Conservation (phyloP, 73 alveolate species). For the Paramecium caudatum region DNA sequence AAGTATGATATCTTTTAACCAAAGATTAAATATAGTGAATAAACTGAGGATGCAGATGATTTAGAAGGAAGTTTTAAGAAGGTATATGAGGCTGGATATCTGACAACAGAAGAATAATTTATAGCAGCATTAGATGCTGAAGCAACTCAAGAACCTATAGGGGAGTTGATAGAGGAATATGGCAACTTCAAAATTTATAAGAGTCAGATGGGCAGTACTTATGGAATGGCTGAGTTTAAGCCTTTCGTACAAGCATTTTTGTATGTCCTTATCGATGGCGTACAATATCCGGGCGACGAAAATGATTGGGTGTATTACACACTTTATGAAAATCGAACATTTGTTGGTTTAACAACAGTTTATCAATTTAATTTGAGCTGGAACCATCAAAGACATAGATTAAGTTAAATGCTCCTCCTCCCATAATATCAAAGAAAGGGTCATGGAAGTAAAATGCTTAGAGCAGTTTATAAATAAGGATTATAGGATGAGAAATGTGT, state of each 20-base stretch:
- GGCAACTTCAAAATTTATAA: conserved; percentile 24
- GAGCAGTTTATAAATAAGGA: not conserved
- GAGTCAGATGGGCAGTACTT: not conserved
- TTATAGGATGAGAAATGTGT: conserved; percentile 15
- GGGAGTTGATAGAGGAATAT: conserved; percentile 16
- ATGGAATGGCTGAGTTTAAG: conserved; percentile 10
- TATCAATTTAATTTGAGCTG: conserved; percentile 21
- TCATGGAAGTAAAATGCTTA: conserved; percentile 34
- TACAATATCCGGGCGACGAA: conserved; percentile 28
- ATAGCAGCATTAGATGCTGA: not conserved
- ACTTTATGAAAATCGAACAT: not conserved
- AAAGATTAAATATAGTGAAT: conserved; percentile 49
- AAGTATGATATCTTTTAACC: not conserved
- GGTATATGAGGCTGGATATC: conserved; percentile 40
- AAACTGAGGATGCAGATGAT: conserved; percentile 59
- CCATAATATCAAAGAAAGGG: conserved; percentile 51
- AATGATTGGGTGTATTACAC: conserved; percentile 38
- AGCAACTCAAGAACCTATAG: not conserved
- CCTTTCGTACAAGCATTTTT: conserved; percentile 53
- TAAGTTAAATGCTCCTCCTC: conserved; percentile 43
- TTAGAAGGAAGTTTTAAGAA: not conserved
- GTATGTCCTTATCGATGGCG: conserved; percentile 52
- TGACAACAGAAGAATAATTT: conserved; percentile 5
- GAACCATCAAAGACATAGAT: conserved; percentile 18
- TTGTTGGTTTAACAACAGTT: conserved; percentile 22